Evolutionary conservation across 1,139 yeast genomes (phyloP).

Genomic region (Blastobotrys buckinghamii): DNA sequence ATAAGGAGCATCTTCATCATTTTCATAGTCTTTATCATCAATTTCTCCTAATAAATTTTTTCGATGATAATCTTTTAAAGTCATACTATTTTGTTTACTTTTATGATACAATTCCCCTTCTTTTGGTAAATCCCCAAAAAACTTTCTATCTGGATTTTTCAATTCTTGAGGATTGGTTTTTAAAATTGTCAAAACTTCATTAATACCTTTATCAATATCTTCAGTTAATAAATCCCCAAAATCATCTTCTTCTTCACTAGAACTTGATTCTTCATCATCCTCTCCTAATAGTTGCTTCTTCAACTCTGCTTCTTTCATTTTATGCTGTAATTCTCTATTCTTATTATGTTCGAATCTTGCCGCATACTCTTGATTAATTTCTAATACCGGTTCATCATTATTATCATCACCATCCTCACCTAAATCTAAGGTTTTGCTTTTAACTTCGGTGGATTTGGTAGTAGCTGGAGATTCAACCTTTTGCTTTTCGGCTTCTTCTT

Average conservation of each 20-base stretch:
- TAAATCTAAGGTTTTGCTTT: constrained; percentile 9
- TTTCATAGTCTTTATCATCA: constrained; percentile 44
- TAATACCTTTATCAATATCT: constrained; percentile 76
- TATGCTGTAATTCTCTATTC: constrained; percentile 31
- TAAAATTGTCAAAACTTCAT: constrained; percentile 64
- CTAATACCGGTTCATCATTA: constrained; percentile 27
- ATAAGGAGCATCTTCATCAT: constrained; percentile 51
- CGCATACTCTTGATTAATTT: constrained; percentile 30
- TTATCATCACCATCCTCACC: constrained; percentile 20
- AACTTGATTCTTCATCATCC: constrained; percentile 33
- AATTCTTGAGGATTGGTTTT: constrained; percentile 54
- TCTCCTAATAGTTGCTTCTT: constrained; percentile 16
- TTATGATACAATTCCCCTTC: constrained; percentile 23
- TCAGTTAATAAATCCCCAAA: constrained; percentile 83
- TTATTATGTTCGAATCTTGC: constrained; percentile 32
- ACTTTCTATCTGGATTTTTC: constrained; percentile 54
- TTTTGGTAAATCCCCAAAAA: constrained; percentile 60
- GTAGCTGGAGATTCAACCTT: not conserved
- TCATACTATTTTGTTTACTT: constrained; percentile 53
- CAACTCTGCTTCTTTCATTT: constrained; percentile 27
- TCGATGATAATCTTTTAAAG: constrained; percentile 88
- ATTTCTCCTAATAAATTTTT: constrained; percentile 57
- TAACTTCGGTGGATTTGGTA: constrained; percentile 6
- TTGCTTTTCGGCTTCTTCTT: constrained; percentile 40
- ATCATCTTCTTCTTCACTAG: constrained; percentile 84